Conservation (phyloP, 2,329 filamentous ascomycete species). For the Scolecobasidium constrictum region DNA sequence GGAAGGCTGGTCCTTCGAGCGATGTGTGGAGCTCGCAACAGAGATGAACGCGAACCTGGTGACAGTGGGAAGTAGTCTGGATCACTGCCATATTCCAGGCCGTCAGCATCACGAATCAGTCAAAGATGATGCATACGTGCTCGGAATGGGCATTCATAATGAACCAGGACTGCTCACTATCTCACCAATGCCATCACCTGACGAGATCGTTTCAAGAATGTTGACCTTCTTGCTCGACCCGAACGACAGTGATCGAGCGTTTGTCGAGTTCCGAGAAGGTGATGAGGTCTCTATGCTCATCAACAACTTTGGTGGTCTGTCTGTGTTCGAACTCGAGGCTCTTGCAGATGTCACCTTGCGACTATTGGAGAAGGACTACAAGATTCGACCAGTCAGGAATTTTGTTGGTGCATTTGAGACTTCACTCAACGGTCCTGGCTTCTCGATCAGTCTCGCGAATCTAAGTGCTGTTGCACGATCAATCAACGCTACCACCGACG, state of each 20-base stretch:
- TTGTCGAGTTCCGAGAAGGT: not conserved
- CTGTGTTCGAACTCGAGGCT: constrained; percentile 58
- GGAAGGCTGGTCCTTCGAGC: not conserved
- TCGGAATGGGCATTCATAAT: constrained; percentile 53
- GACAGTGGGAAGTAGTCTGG: constrained; percentile 73
- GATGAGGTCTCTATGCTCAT: not conserved
- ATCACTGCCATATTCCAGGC: constrained; percentile 89
- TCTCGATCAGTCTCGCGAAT: constrained; percentile 54
- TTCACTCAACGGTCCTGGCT: constrained; percentile 61
- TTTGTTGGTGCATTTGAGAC: constrained; percentile 61
- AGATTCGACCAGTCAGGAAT: constrained; percentile 41
- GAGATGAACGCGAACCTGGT: constrained; percentile 55
- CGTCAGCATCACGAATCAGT: constrained; percentile 50
- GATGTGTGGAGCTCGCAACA: not conserved
- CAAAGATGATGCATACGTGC: constrained; percentile 48
- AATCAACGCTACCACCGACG: constrained; percentile 40
- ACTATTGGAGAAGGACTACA: constrained; percentile 47
- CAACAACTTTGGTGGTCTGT: constrained; percentile 52
- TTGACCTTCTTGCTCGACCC: not conserved
- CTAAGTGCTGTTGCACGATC: not conserved
- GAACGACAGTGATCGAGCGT: not conserved
- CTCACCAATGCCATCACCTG: not conserved
- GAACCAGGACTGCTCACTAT: not conserved
- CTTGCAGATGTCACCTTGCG: constrained; percentile 55
- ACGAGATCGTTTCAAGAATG: not conserved